These are phyloP conservation scores for Hericium alpestre DNA, from an alignment of 768 basidiomycete species.

Conservation along the genomic window DNA sequence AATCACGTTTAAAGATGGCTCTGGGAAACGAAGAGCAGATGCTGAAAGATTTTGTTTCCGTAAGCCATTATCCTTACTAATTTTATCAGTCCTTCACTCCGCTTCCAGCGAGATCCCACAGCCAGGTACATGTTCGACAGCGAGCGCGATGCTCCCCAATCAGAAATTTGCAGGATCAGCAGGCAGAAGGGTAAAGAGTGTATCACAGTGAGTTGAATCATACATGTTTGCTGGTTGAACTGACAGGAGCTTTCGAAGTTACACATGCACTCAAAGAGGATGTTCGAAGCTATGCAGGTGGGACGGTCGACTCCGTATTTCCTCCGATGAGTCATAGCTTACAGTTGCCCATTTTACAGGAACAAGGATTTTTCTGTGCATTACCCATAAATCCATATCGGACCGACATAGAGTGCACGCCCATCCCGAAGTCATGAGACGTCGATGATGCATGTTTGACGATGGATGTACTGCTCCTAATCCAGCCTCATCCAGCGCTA, in stretches of 20 bases:
- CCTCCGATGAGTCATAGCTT: background rate
- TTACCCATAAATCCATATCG: conserved; percentile 54
- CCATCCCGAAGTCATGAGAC: conserved; percentile 33
- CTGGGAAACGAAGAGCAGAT: background rate
- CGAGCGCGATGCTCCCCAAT: conserved; percentile 43
- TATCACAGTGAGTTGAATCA: conserved; percentile 34
- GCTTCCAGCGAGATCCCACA: conserved; percentile 34
- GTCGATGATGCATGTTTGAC: background rate
- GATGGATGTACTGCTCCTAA: background rate
- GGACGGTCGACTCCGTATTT: background rate
- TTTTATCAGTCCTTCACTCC: background rate
- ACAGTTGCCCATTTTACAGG: conserved; percentile 23
- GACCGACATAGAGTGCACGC: conserved; percentile 62
- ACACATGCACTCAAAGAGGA: conserved; percentile 48
- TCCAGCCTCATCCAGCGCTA: background rate
- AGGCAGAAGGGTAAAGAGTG: conserved; percentile 33
- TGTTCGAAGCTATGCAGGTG: conserved; percentile 70
- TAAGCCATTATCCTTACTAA: conserved; percentile 22
- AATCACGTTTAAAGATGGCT: background rate
- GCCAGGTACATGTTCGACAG: conserved; percentile 54
- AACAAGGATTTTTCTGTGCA: conserved; percentile 58
- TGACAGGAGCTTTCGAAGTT: conserved; percentile 26
- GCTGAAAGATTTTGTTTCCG: conserved; percentile 3
- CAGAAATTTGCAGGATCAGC: conserved; percentile 47
- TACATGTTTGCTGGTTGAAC: background rate